phyloP scores from a whole-genome alignment of 139 green algal genomes.

The Chlamydomonas incerta region DNA sequence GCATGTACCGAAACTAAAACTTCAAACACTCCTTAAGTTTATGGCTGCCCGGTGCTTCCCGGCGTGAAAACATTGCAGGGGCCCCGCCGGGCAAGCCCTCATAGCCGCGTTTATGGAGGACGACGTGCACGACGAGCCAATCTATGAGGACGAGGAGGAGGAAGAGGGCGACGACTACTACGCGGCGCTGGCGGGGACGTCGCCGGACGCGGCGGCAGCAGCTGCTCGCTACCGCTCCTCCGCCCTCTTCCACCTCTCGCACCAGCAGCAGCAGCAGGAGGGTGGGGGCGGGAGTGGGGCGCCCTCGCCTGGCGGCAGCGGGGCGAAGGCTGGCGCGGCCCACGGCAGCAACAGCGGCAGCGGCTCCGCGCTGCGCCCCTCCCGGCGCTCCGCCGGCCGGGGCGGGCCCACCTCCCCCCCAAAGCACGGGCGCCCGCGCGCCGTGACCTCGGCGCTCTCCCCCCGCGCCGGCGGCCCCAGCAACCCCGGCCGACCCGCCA shows the following conservation, averaged over 20 bases:
- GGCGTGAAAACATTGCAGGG: too few species aligned
- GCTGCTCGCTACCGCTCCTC: not conserved
- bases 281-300: too few species aligned
- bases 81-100: constrained; percentile 5
- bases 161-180: not conserved
- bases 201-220: not conserved
- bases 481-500: not conserved
- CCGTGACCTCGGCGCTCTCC: not conserved
- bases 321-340: too few species aligned
- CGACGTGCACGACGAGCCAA: not conserved
- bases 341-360: not conserved
- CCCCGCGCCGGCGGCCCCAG: not conserved
- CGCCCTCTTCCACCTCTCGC: too few species aligned
- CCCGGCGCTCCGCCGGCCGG: not conserved
- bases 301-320: too few species aligned
- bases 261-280: too few species aligned
- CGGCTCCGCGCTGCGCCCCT: not conserved
- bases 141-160: not conserved
- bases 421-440: not conserved
- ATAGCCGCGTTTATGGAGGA: constrained; percentile 25
- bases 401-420: not conserved
- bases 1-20: too few species aligned
- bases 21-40: too few species aligned
- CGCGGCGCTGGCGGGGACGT: too few species aligned
- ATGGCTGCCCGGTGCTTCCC: too few species aligned